Base-by-base conservation (phyloP, 306 rosid genomes). In the Corylus avellana region DNA sequence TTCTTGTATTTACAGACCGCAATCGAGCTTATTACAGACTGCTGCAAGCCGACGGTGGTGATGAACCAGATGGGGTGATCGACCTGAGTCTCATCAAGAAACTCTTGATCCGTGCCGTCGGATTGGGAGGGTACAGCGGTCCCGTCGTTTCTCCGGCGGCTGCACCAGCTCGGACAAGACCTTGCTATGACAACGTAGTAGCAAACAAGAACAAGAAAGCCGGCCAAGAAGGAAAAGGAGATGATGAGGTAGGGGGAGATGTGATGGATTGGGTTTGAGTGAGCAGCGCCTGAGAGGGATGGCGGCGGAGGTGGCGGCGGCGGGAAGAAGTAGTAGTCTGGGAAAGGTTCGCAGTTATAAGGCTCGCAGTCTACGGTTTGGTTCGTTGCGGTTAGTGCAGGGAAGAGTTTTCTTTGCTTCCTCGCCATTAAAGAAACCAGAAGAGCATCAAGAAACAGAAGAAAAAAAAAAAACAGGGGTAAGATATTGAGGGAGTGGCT, bases 61-160 rank as follows among this genome's bases (percentile, higher is more conserved):
- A 90, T 90, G 50, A 86, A 82, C 95, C 97, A 90, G 16, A 92
- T 85, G 4, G 92, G 97, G 77, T 92, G 93, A 71, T 86, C 93
- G 35, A 79, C 82, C 54, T 86, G 90, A 46, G 86, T 83, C 77
- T 75, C 96, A 12, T 70, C 70, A 55, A 86, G 73, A 82, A 88
- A 83, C 8, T 83, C 89, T 18, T 83, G 86, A 0, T 83, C 90
- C 14, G 68, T 70, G 32, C 46, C 57, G 62, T 72, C 79, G 1
- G 87, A 72, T 46, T 53, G 86, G 25, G 85, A 68, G 22, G 72
- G 81, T 29, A 32, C 35, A 32, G 67, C 9, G 0, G 83, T 47
- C 14, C 81, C 77, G 13, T 53, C 56, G 77, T 20, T 46, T 69
- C 84, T 74, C 66, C 83, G 5, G 1, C 85, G 72, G 29, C 85